Evolutionary conservation across 495 filamentous ascomycete genomes (phyloP), one percentile per base, ranked within the genome.

Genomic region (Peziza echinospora): DNA sequence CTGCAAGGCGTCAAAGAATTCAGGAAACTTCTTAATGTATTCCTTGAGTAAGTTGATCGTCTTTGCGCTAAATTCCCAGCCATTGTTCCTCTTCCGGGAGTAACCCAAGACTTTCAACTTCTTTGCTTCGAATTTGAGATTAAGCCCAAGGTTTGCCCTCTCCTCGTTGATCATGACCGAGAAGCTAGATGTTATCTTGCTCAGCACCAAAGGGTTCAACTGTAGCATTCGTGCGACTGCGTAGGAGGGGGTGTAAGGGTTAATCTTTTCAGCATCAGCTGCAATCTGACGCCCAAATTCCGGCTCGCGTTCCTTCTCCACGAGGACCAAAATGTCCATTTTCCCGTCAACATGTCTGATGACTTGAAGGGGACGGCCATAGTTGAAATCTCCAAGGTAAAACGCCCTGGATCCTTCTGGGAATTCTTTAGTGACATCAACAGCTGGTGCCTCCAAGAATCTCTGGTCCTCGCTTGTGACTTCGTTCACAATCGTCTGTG

Each of bases 61-160:
- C 54, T 86, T 84, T 46, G 72, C 68, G 55, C 84, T 92, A 57
- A 89, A 96, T 62, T 96, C 91, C 91, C 91, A 99, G 7, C 91
- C 91, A 11, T 70, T 77, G 10, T 74, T 68, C 16, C 75, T 75
- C 43, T 82, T 81, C 49, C 84, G 83, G 16, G 87, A 92, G 60
- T 94, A 99, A 5, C 91, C 91, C 13, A 96, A 68, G 5, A 99
- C 91, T 62, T 99, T 99, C 47, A 84, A 73, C 63, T 94, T 91
- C 63, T 77, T 84, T 0, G 78, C 79, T 60, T 99, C 87, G 47
- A 96, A 96, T 59, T 99, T 99, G 49, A 99, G 67, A 57, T 96
- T 99, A 34, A 99, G 67, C 7, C 91, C 91, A 11, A 99, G 66
- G 54, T 99, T 96, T 34, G 91, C 71, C 26, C 73, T 69, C 41